These are phyloP conservation scores for Tulasnella sp. DNA, from an alignment of 768 basidiomycete species.

Conservation along the genomic window DNA sequence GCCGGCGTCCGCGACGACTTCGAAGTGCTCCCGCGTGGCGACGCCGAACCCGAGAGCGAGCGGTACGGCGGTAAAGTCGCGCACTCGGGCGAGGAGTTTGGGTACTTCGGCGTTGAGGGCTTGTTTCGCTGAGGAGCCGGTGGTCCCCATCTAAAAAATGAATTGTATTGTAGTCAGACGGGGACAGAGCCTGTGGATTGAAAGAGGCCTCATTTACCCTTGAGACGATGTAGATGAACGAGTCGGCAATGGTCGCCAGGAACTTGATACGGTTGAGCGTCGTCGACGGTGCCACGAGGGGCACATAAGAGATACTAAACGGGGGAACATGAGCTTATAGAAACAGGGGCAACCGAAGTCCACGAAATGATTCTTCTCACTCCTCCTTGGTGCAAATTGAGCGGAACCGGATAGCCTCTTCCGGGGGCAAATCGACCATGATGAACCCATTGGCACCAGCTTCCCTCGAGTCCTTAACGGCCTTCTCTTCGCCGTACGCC, in stretches of 20 bases:
- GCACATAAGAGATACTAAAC: slow-evolving; percentile 81
- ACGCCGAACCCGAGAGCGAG: slow-evolving; percentile 97
- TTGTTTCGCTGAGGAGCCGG: slow-evolving; percentile 72
- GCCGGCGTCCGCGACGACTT: slow-evolving; percentile 72
- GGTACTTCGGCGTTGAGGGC: slow-evolving; percentile 68
- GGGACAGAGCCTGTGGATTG: background rate
- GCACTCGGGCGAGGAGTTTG: slow-evolving; percentile 72
- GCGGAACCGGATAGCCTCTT: slow-evolving; percentile 86
- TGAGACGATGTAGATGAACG: slow-evolving; percentile 97
- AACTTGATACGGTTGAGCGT: slow-evolving; percentile 79
- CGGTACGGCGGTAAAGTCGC: slow-evolving; percentile 64
- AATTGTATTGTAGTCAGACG: slow-evolving; percentile 54
- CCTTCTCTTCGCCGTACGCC: slow-evolving; percentile 90
- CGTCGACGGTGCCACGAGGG: slow-evolving; percentile 91
- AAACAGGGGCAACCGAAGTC: slow-evolving; percentile 14
- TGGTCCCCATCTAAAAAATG: slow-evolving; percentile 89
- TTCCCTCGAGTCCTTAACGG: slow-evolving; percentile 76
- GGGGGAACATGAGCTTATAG: background rate
- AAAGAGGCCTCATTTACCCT: slow-evolving; percentile 42
- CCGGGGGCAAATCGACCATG: slow-evolving; percentile 94
- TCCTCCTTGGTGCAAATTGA: slow-evolving; percentile 69
- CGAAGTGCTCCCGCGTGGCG: slow-evolving; percentile 79
- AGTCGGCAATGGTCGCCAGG: slow-evolving; percentile 85
- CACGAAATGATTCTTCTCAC: slow-evolving; percentile 35
- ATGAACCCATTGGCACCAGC: slow-evolving; percentile 97